These are phyloP conservation scores for Ustilago nuda DNA, from an alignment of 1,284 basidiomycete species.

Conservation along the genomic window DNA sequence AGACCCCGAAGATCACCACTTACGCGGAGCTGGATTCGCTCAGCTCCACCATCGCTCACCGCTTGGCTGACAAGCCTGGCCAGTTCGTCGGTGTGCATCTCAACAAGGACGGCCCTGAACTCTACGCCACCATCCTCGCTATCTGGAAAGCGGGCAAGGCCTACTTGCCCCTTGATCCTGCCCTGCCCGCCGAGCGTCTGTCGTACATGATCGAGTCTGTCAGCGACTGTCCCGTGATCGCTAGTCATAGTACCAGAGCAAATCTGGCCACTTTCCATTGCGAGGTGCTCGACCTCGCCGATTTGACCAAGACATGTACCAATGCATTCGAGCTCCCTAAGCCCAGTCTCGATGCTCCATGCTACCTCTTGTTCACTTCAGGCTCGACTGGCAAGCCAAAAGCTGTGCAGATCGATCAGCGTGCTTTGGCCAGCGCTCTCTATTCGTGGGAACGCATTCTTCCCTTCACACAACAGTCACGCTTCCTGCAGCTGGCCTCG, in stretches of 20 bases:
- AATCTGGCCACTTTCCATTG: constrained; percentile 22
- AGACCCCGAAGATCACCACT: constrained; percentile 29
- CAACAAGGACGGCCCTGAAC: constrained; percentile 50
- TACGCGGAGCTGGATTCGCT: constrained; percentile 55
- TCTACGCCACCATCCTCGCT: constrained; percentile 59
- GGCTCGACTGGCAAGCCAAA: constrained; percentile 67
- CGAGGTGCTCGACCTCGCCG: constrained; percentile 33
- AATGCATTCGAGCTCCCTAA: constrained; percentile 9
- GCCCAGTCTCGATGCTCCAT: constrained; percentile 35
- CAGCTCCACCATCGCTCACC: constrained; percentile 47
- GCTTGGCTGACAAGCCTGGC: constrained; percentile 24
- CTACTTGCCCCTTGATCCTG: constrained; percentile 64
- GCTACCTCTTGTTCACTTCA: constrained; percentile 66
- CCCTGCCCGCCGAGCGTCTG: constrained; percentile 60
- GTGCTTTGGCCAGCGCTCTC: constrained; percentile 62
- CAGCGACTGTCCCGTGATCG: constrained; percentile 36
- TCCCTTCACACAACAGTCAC: constrained; percentile 48
- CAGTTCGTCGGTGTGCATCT: constrained; percentile 57
- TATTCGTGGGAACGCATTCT: constrained; percentile 64
- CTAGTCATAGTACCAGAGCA: constrained; percentile 22
- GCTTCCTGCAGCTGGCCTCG: constrained; percentile 66
- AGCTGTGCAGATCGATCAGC: constrained; percentile 63
- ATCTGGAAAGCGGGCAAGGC: constrained; percentile 65
- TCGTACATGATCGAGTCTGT: constrained; percentile 62
- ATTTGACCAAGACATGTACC: constrained; percentile 5